Conservation (phyloP, 345 rosid genomes). For the Anastatica hierochuntica region DNA sequence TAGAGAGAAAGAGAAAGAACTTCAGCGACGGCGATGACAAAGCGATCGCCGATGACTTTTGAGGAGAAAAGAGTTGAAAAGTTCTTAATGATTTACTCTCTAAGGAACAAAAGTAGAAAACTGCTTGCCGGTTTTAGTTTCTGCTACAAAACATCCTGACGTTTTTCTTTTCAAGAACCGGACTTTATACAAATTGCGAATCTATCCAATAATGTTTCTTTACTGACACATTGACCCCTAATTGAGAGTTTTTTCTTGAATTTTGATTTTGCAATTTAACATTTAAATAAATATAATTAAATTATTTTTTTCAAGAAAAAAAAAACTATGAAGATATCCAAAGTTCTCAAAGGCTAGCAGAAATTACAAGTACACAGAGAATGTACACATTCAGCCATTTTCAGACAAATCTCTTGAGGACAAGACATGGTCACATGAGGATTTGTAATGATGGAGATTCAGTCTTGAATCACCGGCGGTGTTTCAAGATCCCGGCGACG, state of each 20-base stretch:
- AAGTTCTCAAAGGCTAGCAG: slow-evolving; percentile 8
- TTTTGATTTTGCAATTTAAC: too few relatives aligned
- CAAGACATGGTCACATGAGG: neutral
- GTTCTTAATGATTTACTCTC: too few relatives aligned
- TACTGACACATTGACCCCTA: neutral
- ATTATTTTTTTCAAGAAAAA: neutral
- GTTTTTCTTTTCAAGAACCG: neutral
- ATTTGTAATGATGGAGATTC: neutral
- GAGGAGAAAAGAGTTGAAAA: neutral
- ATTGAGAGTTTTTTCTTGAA: too few relatives aligned
- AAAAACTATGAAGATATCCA: neutral
- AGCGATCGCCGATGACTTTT: slow-evolving; percentile 16
- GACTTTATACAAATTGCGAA: neutral
- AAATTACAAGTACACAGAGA: slow-evolving; percentile 7
- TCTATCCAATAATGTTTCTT: neutral
- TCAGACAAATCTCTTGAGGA: neutral
- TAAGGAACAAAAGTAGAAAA: neutral
- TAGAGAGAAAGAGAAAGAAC: neutral
- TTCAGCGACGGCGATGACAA: slow-evolving; percentile 5
- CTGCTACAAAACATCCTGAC: neutral
- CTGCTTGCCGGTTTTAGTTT: neutral
- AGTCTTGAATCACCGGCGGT: too few relatives aligned
- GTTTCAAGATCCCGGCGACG: neutral
- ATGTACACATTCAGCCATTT: slow-evolving; percentile 1
- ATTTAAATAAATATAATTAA: neutral